These are phyloP conservation scores for Gastrodia elata DNA, from an alignment of 106 monocot species.

Conservation along the genomic window DNA sequence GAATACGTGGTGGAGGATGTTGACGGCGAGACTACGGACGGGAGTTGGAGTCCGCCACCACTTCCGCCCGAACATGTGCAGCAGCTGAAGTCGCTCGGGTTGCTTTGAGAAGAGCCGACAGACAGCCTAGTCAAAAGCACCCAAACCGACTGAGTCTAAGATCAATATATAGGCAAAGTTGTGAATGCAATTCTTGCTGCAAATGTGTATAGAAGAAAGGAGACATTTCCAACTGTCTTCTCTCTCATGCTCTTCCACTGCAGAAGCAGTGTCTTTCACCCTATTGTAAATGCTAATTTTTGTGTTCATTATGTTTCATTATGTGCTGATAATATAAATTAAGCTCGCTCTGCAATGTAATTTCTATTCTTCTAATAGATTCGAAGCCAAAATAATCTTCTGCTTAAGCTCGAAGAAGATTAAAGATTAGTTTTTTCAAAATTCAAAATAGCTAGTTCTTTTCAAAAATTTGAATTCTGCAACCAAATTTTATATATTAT, in stretches of 20 bases:
- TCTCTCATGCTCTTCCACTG: neutral
- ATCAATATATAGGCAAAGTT: neutral
- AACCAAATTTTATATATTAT: too few species aligned
- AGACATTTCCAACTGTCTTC: neutral
- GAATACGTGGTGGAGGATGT: constrained; percentile 96
- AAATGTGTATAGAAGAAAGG: neutral
- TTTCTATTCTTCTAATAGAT: too few species aligned
- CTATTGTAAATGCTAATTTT: neutral
- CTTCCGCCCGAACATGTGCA: constrained; percentile 80
- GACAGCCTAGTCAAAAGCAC: neutral
- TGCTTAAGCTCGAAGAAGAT: too few species aligned
- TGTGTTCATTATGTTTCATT: neutral
- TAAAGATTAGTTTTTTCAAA: too few species aligned
- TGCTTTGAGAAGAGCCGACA: constrained; percentile 11
- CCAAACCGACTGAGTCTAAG: neutral
- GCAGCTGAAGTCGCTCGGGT: constrained; percentile 77
- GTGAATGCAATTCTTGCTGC: too few species aligned
- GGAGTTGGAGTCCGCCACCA: constrained; percentile 63
- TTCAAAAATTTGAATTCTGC: too few species aligned
- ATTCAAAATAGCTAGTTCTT: too few species aligned
- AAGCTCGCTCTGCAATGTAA: too few species aligned
- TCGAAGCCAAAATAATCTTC: too few species aligned
- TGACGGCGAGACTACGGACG: constrained; percentile 49
- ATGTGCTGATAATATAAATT: too few species aligned
- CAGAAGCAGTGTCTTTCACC: neutral